Conservation (phyloP, 208 protist genomes). For the Crithidia mellificae region DNA sequence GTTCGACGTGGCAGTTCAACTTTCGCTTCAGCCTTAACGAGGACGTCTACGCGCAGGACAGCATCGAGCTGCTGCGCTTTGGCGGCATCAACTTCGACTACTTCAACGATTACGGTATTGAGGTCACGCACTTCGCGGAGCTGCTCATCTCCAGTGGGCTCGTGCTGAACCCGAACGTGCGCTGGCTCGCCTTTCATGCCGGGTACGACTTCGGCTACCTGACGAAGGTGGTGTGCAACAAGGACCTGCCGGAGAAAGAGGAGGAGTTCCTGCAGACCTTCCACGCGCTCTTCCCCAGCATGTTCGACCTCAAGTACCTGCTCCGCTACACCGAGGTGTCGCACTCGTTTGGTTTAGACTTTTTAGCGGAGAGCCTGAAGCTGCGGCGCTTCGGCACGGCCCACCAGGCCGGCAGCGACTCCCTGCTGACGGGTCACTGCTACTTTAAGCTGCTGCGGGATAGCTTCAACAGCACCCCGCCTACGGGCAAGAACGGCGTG, state of each 20-base stretch:
- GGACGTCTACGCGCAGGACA: slow-evolving; percentile 98
- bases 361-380: slow-evolving; percentile 95
- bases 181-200: slow-evolving; percentile 98
- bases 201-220: slow-evolving; percentile 99
- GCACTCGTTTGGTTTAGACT: slow-evolving; percentile 95
- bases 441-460: slow-evolving; percentile 97
- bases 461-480: slow-evolving; percentile 82
- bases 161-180: slow-evolving; percentile 95
- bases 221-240: slow-evolving; percentile 95
- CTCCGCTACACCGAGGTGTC: slow-evolving; percentile 92
- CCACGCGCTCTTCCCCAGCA: slow-evolving; percentile 95
- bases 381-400: slow-evolving; percentile 92
- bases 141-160: slow-evolving; percentile 97
- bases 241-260: slow-evolving; percentile 95
- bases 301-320: slow-evolving; percentile 99
- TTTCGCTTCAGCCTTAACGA: slow-evolving; percentile 97
- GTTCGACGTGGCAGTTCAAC: slow-evolving; percentile 99
- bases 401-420: slow-evolving; percentile 97
- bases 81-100: slow-evolving; percentile 98
- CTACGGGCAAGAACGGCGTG: slow-evolving; percentile 88
- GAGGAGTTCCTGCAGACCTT: slow-evolving; percentile 97
- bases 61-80: slow-evolving; percentile 95
- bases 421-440: slow-evolving; percentile 96
- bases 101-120: slow-evolving; percentile 94
- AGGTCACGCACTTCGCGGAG: slow-evolving; percentile 96